phyloP scores from a whole-genome alignment of 140 eudicot genomes.

The Flaveria floridana region DNA sequence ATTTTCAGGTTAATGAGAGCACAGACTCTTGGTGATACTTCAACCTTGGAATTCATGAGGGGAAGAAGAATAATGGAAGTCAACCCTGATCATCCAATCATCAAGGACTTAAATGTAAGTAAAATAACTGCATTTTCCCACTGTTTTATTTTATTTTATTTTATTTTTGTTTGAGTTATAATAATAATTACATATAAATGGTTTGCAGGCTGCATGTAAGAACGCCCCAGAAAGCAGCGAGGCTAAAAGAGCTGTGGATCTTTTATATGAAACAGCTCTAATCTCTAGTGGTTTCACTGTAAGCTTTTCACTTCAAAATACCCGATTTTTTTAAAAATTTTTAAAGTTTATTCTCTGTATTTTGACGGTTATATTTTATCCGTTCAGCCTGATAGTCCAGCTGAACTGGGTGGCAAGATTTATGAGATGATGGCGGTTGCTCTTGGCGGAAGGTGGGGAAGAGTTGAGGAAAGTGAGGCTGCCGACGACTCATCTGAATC shows the following conservation, averaged over 20 bases:
- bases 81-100: constrained; percentile 92
- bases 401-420: constrained; percentile 86
- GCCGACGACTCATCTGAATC: constrained; percentile 15
- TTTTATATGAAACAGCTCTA: constrained; percentile 81
- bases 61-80: constrained; percentile 93
- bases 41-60: constrained; percentile 90
- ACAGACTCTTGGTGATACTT: constrained; percentile 89
- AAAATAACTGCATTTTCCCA: neutral
- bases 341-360: too few relatives aligned
- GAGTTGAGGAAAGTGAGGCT: constrained; percentile 48
- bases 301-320: constrained; percentile 22
- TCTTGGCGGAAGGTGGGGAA: constrained; percentile 95
- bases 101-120: constrained; percentile 78
- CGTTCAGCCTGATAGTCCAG: constrained; percentile 93
- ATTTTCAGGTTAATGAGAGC: constrained; percentile 77
- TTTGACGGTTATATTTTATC: neutral
- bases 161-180: neutral
- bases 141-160: too few relatives aligned
- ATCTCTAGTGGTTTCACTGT: constrained; percentile 95
- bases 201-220: constrained; percentile 88
- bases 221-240: constrained; percentile 80
- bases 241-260: constrained; percentile 79
- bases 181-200: neutral
- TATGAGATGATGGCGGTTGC: constrained; percentile 99
- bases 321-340: neutral